Percentiles rank a stretch among this genome's conserved stretches.
phyloP scores from a whole-genome alignment of 1,284 basidiomycete species.

The Apiotrichum mycotoxinovorans region DNA sequence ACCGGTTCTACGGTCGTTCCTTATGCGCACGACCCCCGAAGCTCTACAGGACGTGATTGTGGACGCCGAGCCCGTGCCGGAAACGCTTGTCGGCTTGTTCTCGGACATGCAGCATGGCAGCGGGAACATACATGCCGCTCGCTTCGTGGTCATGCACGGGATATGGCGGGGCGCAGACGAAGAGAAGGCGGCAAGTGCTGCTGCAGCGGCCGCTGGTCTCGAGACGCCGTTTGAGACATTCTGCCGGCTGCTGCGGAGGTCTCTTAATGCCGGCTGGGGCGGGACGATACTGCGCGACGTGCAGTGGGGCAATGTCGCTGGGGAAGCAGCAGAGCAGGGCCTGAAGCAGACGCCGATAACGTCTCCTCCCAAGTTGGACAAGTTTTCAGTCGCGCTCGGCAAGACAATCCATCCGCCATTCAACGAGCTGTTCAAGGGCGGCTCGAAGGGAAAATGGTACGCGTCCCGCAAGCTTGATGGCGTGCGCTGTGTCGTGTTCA shows the following conservation, averaged over 20 bases:
- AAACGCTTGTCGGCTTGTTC: conserved; percentile 21
- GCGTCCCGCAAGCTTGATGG: conserved; percentile 48
- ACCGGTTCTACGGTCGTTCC: conserved; percentile 3
- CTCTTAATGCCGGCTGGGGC: conserved; percentile 39
- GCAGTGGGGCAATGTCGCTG: too few species aligned
- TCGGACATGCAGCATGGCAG: conserved; percentile 15
- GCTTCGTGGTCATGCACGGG: conserved; percentile 23
- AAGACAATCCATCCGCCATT: not conserved
- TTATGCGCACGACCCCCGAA: too few species aligned
- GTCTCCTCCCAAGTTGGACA: not conserved
- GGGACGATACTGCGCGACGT: conserved; percentile 27
- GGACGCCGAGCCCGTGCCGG: not conserved
- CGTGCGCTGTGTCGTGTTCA: conserved; percentile 34
- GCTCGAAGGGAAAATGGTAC: conserved; percentile 25
- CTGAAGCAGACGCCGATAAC: not conserved
- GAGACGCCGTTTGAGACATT: conserved; percentile 20
- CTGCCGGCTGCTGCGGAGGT: conserved; percentile 35
- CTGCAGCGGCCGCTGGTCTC: not conserved
- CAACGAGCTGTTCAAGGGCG: not conserved
- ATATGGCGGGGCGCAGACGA: not conserved
- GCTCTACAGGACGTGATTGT: too few species aligned
- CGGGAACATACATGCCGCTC: conserved; percentile 18
- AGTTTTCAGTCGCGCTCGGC: not conserved
- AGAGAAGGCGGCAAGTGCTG: not conserved
- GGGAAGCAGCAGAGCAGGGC: too few species aligned